phyloP scores from a whole-genome alignment of 345 rosid species.

The Bruguiera gymnorhiza region DNA sequence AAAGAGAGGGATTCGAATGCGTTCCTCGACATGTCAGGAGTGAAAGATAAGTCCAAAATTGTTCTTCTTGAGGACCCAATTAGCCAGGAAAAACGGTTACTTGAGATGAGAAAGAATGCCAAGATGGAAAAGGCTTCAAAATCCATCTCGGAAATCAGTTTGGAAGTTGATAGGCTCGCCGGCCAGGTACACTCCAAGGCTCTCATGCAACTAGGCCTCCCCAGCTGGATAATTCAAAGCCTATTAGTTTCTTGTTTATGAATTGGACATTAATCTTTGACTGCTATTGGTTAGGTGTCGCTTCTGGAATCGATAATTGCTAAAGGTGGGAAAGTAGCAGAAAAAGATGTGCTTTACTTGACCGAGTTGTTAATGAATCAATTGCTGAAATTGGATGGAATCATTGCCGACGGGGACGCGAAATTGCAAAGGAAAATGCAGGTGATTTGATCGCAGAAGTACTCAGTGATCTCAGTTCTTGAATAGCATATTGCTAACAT shows the following conservation, averaged over 20 bases:
- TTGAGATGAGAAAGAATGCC: slow-evolving; percentile 80
- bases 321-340: slow-evolving; percentile 79
- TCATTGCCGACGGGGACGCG: slow-evolving; percentile 81
- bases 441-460: slow-evolving; percentile 34
- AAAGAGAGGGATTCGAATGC: slow-evolving; percentile 93
- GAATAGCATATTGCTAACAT: not conserved
- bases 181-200: slow-evolving; percentile 49
- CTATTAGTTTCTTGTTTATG: not conserved
- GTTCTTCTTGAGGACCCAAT: slow-evolving; percentile 81
- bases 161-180: slow-evolving; percentile 83
- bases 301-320: slow-evolving; percentile 61
- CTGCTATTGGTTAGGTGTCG: slow-evolving; percentile 57
- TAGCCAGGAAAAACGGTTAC: slow-evolving; percentile 77
- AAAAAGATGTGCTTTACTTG: slow-evolving; percentile 58
- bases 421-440: slow-evolving; percentile 96
- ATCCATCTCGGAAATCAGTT: slow-evolving; percentile 81
- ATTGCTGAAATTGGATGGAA: slow-evolving; percentile 80
- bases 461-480: not conserved
- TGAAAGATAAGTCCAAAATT: slow-evolving; percentile 87
- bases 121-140: slow-evolving; percentile 88
- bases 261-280: not conserved
- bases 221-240: too few species aligned
- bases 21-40: slow-evolving; percentile 82
- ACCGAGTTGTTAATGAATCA: slow-evolving; percentile 92
- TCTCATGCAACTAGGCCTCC: not conserved